Evolutionary conservation across 257 asterid genomes (phyloP).

Genomic region (Jacaranda copaia): DNA sequence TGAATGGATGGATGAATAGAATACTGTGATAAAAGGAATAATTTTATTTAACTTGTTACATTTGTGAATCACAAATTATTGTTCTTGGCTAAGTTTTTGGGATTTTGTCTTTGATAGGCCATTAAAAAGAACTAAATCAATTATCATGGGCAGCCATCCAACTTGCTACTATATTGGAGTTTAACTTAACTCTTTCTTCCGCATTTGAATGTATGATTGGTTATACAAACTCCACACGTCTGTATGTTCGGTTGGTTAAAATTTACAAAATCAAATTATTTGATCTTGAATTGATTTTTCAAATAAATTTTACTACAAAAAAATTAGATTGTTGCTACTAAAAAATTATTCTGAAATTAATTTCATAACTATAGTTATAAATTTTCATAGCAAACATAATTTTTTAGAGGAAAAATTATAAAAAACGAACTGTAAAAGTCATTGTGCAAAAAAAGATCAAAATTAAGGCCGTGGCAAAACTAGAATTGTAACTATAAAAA

Average conservation of each 20-base stretch:
- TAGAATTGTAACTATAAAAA: too few species aligned
- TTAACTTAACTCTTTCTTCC: neutral
- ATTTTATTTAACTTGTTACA: neutral
- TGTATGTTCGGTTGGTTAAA: neutral
- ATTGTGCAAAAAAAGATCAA: too few species aligned
- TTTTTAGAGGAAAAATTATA: too few species aligned
- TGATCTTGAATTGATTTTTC: too few species aligned
- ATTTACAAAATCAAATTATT: neutral
- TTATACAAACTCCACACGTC: neutral
- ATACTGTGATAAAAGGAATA: neutral
- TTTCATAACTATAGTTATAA: too few species aligned
- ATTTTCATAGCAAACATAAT: too few species aligned
- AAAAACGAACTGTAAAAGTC: too few species aligned
- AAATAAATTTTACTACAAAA: too few species aligned
- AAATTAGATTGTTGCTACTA: too few species aligned
- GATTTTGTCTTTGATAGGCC: conserved; percentile 27
- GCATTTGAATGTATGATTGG: neutral
- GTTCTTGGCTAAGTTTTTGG: conserved; percentile 37
- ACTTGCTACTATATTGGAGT: neutral
- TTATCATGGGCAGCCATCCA: conserved; percentile 41
- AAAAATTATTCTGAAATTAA: too few species aligned
- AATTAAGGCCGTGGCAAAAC: too few species aligned
- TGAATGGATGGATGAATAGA: conserved; percentile 13
- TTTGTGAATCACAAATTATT: conserved; percentile 32
- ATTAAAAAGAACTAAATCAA: conserved; percentile 22